Evolutionary conservation across 768 basidiomycete species (phyloP).

Genomic region (Russula lepida): DNA sequence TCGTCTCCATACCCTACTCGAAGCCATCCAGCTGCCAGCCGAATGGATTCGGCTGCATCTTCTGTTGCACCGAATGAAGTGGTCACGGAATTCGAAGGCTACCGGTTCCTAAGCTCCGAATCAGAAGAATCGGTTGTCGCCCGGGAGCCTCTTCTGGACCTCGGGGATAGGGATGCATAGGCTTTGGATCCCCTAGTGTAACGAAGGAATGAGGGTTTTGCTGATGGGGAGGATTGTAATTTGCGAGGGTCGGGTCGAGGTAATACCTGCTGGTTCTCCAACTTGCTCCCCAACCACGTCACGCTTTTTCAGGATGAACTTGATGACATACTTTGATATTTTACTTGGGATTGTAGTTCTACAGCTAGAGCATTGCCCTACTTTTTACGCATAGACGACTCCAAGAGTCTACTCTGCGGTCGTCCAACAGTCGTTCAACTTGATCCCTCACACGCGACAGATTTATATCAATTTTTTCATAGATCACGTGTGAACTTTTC

Average conservation of each 20-base stretch:
- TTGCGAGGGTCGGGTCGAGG: not conserved
- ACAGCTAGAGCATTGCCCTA: conserved; percentile 1
- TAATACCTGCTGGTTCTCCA: not conserved
- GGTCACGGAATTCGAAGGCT: conserved; percentile 3
- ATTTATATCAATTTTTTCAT: not conserved
- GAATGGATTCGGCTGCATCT: conserved; percentile 16
- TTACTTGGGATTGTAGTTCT: conserved; percentile 14
- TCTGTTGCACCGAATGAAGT: conserved; percentile 9
- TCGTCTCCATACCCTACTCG: not conserved
- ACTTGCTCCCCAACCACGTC: not conserved
- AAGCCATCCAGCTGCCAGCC: conserved; percentile 1
- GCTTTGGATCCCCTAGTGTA: not conserved
- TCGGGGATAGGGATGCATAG: conserved; percentile 10
- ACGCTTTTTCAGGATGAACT: not conserved
- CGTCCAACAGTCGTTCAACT: not conserved
- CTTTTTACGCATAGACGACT: not conserved
- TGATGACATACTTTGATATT: not conserved
- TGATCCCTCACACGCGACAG: too few species aligned
- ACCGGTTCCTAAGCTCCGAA: conserved; percentile 18
- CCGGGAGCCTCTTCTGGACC: conserved; percentile 17
- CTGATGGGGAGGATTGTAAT: not conserved
- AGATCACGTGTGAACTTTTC: not conserved
- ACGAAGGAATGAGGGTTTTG: not conserved
- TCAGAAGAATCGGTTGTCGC: conserved; percentile 19
- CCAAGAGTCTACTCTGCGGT: not conserved